A percentile compares a stretch with the other conserved stretches of the same genome.
Evolutionary conservation across 2,329 filamentous ascomycete genomes (phyloP).

Genomic region (Verruconis gallopava): DNA sequence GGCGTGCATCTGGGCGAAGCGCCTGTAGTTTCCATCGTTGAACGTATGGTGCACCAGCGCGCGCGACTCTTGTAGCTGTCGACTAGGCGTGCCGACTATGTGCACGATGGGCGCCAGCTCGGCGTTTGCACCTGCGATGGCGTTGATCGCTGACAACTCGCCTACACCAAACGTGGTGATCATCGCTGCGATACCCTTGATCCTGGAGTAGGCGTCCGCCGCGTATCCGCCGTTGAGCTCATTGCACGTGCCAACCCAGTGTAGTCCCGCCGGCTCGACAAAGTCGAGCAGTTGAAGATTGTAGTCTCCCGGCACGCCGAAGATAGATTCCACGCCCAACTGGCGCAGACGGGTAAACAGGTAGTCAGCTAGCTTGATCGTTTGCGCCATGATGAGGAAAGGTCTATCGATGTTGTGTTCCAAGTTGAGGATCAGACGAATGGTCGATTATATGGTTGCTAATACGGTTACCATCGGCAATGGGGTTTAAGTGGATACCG

Average conservation of each 20-base stretch:
- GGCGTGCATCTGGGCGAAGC: background rate
- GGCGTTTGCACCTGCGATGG: slow-evolving; percentile 29
- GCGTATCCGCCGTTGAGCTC: slow-evolving; percentile 47
- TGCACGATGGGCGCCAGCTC: slow-evolving; percentile 34
- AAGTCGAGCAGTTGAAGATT: slow-evolving; percentile 33
- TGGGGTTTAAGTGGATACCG: too few relatives aligned
- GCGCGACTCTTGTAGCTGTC: slow-evolving; percentile 27
- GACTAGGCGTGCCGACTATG: slow-evolving; percentile 32
- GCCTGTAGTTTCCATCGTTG: background rate
- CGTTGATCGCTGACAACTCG: slow-evolving; percentile 33
- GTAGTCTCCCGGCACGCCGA: slow-evolving; percentile 33
- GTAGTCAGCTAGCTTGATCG: background rate
- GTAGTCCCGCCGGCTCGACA: slow-evolving; percentile 26
- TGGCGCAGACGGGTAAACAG: background rate
- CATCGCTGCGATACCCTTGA: slow-evolving; percentile 34
- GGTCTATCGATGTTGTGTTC: too few relatives aligned
- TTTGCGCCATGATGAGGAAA: background rate
- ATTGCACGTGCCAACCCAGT: slow-evolving; percentile 40
- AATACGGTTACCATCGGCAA: too few relatives aligned
- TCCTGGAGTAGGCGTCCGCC: slow-evolving; percentile 44
- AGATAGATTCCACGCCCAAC: background rate
- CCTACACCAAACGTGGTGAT: slow-evolving; percentile 49
- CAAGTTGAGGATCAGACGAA: too few relatives aligned
- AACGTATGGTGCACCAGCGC: slow-evolving; percentile 35
- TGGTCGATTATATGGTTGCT: too few relatives aligned